Conservation (phyloP, 129 eudicot species). For the Solidago caesia region DNA sequence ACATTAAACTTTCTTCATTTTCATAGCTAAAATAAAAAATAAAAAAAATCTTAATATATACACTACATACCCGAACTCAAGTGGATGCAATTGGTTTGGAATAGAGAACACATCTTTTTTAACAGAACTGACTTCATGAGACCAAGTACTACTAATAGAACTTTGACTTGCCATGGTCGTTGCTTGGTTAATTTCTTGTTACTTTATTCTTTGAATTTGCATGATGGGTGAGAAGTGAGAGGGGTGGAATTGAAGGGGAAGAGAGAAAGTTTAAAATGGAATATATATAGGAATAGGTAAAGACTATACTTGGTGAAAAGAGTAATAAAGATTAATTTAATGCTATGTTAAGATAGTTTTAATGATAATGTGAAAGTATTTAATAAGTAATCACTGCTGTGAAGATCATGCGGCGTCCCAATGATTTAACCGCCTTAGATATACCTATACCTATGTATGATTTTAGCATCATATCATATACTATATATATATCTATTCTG, state of each 20-base stretch:
- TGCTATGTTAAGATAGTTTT: slow-evolving; percentile 16
- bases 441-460: no score
- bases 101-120: slow-evolving; percentile 41
- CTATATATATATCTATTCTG: no score
- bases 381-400: slow-evolving; percentile 35
- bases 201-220: slow-evolving; percentile 1
- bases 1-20: neutral
- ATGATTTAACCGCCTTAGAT: slow-evolving; percentile 32
- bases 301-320: slow-evolving; percentile 11
- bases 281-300: slow-evolving; percentile 38
- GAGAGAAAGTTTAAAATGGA: slow-evolving; percentile 13
- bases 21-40: no score
- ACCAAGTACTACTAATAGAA: slow-evolving; percentile 30
- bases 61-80: slow-evolving; percentile 55
- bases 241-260: slow-evolving; percentile 13
- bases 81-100: slow-evolving; percentile 44
- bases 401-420: slow-evolving; percentile 53
- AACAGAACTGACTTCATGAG: slow-evolving; percentile 31
- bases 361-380: slow-evolving; percentile 32
- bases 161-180: slow-evolving; percentile 37
- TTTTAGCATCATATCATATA: no score
- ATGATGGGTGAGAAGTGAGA: slow-evolving; percentile 12
- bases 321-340: slow-evolving; percentile 29
- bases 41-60: no score
- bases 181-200: neutral